Evolutionary conservation across 2,329 filamentous ascomycete species (phyloP), one percentile per base, ranked within the genome.

Genomic region (Dactylellina parvicollis): DNA sequence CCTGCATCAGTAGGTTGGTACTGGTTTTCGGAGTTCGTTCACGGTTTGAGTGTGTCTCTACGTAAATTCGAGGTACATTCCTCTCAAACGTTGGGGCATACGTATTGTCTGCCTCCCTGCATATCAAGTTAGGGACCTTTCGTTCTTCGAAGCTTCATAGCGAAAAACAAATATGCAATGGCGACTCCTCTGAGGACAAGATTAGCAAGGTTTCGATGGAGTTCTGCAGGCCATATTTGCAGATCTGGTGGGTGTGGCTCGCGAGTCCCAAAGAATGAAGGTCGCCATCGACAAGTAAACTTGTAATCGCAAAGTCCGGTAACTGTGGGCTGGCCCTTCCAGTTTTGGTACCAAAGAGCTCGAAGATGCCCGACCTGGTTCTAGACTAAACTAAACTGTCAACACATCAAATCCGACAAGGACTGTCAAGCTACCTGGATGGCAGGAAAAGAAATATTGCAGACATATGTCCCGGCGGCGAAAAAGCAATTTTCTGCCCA

Each of bases 111-210:
- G 49, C 38, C 60, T 60, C 69, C 60, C 60, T 73, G 69, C 60
- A 73, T 73, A 61, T 57, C 69, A 66, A 71, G 44, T 52, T 56
- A 54, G 60, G 69, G 60, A 44, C 54, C 36, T n/a, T 64, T 54
- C 69, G 69, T 73, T 73, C 69, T 73, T 73, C 47, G 44, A 57
- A 56, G 44, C 54, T 49, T 56, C 55, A 60, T 66, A 66, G 26
- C 16, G 34, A 50, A 47, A 55, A 54, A 34, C 52, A 73, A 73
- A 66, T 66, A 73, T 73, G 60, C 22, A 54, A 46, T 49, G 26
- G 44, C 34, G 16, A 52, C 34, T 47, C 69, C 69, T 57, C 50
- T 60, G 52, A 14, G 47, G 54, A 32, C 38, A 61, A 47, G 60
- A 73, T 73, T 54, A 60, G 55, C 60, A 56, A 30, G 47, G 60